Conservation (phyloP, 2,329 filamentous ascomycete genomes). For the Aspergillus ibericus region DNA sequence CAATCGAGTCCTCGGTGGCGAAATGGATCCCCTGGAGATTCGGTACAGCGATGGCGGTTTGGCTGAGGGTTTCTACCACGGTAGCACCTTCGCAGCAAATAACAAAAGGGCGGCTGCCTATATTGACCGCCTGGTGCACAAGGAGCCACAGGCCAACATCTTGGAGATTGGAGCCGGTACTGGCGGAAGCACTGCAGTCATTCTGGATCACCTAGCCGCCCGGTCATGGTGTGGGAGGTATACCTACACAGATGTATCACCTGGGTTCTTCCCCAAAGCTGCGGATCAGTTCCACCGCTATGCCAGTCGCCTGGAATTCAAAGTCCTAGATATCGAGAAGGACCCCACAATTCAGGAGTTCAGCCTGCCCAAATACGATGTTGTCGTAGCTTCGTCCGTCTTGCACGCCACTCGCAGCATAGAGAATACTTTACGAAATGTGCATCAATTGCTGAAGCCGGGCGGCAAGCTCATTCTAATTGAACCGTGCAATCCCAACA, state of each 20-base stretch:
- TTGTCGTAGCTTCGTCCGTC: constrained; percentile 39
- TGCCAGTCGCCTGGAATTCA: not conserved
- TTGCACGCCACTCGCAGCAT: constrained; percentile 36
- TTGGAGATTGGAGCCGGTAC: constrained; percentile 39
- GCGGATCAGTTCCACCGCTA: no score
- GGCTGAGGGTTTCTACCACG: not conserved
- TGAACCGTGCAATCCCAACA: not conserved
- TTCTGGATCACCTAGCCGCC: constrained; percentile 13
- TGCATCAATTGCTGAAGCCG: constrained; percentile 20
- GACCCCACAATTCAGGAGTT: constrained; percentile 36
- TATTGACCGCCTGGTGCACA: constrained; percentile 10
- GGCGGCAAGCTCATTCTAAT: not conserved
- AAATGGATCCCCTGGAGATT: not conserved
- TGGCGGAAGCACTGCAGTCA: constrained; percentile 27
- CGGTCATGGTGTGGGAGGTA: no score
- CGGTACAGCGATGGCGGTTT: not conserved
- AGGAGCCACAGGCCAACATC: constrained; percentile 25
- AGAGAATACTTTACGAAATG: constrained; percentile 32
- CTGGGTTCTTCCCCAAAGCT: no score
- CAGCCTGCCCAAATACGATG: constrained; percentile 28
- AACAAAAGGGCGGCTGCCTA: not conserved
- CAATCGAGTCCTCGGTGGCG: not conserved
- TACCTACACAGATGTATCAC: no score
- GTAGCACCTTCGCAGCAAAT: not conserved
- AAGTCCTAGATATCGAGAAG: constrained; percentile 30